phyloP scores from a whole-genome alignment of 2,329 filamentous ascomycete genomes.

The Pseudogymnoascus sp. region DNA sequence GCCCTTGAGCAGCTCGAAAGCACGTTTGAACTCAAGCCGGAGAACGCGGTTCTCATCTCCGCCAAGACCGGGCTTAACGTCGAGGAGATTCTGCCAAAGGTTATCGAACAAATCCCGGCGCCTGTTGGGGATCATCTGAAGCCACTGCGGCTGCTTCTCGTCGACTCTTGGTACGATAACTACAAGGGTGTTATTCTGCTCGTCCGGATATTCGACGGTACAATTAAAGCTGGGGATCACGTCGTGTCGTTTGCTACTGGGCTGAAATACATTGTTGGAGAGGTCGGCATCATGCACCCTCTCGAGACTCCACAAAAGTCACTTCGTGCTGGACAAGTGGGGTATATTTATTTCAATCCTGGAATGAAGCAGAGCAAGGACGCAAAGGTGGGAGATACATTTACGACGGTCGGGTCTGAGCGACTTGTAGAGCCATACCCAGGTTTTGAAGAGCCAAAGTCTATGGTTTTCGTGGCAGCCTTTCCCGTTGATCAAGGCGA shows the following conservation, averaged over 20 bases:
- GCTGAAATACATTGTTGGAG: constrained; percentile 84
- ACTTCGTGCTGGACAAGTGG: constrained; percentile 85
- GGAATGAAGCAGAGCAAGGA: constrained; percentile 97
- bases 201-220: constrained; percentile 85
- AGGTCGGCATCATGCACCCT: constrained; percentile 95
- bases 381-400: constrained; percentile 93
- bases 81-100: constrained; percentile 69
- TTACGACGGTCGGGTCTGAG: constrained; percentile 74
- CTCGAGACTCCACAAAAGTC: constrained; percentile 72
- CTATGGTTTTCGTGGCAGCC: constrained; percentile 97
- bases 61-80: constrained; percentile 94
- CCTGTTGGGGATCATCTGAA: constrained; percentile 66
- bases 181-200: constrained; percentile 91
- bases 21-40: constrained; percentile 79
- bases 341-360: constrained; percentile 95
- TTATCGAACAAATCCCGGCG: constrained; percentile 76
- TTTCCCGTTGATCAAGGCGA: constrained; percentile 90
- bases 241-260: constrained; percentile 84
- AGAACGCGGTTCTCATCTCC: constrained; percentile 70
- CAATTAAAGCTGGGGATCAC: constrained; percentile 72
- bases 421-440: constrained; percentile 71
- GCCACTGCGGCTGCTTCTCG: constrained; percentile 75
- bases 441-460: constrained; percentile 93
- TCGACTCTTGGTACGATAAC: constrained; percentile 97
- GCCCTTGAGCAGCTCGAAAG: constrained; percentile 79